Base-by-base conservation (phyloP, 257 asterid genomes). In the Plectranthus barbatus region DNA sequence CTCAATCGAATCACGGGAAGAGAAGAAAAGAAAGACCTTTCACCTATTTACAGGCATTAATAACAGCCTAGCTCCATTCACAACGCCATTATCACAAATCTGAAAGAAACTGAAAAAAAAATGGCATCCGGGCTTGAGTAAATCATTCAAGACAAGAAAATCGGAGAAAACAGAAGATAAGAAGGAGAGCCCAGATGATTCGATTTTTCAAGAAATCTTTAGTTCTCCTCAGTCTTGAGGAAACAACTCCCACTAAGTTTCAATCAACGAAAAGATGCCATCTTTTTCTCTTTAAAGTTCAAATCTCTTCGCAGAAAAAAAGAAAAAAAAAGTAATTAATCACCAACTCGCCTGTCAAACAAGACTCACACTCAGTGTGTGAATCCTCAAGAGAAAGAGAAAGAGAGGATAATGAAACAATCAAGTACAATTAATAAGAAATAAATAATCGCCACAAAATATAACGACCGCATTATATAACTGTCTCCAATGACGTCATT, bases 341-440 rank as follows among this genome's bases (percentile, higher is more conserved):
- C 37, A 31, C 37, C 13, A 51, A 11, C 36, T 17, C 37, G 18
- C 67, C 46, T 48, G 71, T 13, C 23, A 50, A 49, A 24, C 23
- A 33, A 4, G 29, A 33, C 42, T 61, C 71, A 62, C 67, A 20
- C 56, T 56, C 56, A 56, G 37, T 45, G 64, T 15, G 74, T 31
- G 73, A 58, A 42, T 49, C n/a, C 44, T 39, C 62, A 61, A 71
- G 70, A 70, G 64, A 77, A 66, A n/a, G n/a, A n/a, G n/a, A n/a
- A n/a, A n/a, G 69, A 40, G 52, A 50, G 62, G 44, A n/a, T n/a
- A 60, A 29, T 12, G 47, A 41, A 69, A 64, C 73, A 45, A 40
- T 64, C 47, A 64, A 71, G 39, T 63, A 51, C 68, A 65, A 47
- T 70, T 48, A 33, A 20, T 13, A 41, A 17, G 36, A 18, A 17